Percentiles rank a stretch among this genome's conserved stretches.
Conservation (phyloP, 768 basidiomycete genomes). For the Phaffia australis region DNA sequence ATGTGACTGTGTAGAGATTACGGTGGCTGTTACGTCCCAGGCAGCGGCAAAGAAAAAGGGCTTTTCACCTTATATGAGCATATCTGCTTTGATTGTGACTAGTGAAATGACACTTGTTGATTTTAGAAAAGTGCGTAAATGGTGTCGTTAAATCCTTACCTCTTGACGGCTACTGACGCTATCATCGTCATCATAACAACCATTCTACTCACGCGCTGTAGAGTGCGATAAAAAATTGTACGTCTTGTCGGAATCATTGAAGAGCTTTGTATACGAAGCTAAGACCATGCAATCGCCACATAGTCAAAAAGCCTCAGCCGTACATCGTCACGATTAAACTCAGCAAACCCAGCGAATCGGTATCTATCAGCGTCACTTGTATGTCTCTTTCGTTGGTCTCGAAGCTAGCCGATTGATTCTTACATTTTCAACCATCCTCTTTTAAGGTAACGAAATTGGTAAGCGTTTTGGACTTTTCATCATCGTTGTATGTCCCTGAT, state of each 20-base stretch:
- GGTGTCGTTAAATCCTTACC: neutral
- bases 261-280: too few relatives aligned
- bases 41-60: constrained; percentile 22
- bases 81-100: constrained; percentile 20
- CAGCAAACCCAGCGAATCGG: constrained; percentile 11
- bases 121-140: constrained; percentile 2
- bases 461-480: neutral
- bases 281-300: too few relatives aligned
- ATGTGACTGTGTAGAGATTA: constrained; percentile 2
- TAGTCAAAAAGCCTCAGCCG: constrained; percentile 21
- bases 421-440: neutral
- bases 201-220: neutral
- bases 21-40: constrained; percentile 6
- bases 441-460: constrained; percentile 17
- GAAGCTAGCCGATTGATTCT: neutral
- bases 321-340: constrained; percentile 17
- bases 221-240: neutral
- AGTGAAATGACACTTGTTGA: constrained; percentile 13
- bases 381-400: neutral
- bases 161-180: neutral
- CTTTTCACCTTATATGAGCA: neutral
- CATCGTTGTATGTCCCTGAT: neutral
- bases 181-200: too few relatives aligned
- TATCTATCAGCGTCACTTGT: constrained; percentile 11
- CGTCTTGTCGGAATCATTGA: neutral